phyloP scores from a whole-genome alignment of 2,329 filamentous ascomycete species.

The Ceratocystis papillata region DNA sequence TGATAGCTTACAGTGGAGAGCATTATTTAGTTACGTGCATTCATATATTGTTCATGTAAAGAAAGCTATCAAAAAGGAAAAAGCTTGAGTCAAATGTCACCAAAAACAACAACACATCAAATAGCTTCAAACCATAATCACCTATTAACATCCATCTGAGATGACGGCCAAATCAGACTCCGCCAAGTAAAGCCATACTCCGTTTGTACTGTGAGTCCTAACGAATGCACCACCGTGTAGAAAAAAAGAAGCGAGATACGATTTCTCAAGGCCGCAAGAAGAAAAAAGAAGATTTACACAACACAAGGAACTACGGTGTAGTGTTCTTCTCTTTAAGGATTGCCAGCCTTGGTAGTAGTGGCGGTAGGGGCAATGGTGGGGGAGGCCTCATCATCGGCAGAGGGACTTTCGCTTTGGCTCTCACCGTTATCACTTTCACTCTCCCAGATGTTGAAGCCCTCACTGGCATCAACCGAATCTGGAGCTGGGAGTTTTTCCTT shows the following conservation, averaged over 20 bases:
- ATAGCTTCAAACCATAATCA: not conserved
- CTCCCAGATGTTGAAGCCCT: constrained; percentile 60
- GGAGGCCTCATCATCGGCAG: not conserved
- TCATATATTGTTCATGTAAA: not conserved
- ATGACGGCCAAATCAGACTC: not conserved
- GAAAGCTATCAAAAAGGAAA: not conserved
- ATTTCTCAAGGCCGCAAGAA: not conserved
- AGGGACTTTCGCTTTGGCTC: constrained; percentile 37
- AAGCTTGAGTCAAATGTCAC: not conserved
- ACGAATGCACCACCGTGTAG: constrained; percentile 8
- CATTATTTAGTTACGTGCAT: too few relatives aligned
- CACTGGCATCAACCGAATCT: constrained; percentile 45
- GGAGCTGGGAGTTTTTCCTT: constrained; percentile 38
- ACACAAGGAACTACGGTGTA: constrained; percentile 12
- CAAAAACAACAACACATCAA: not conserved
- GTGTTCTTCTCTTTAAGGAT: not conserved
- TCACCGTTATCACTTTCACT: constrained; percentile 55
- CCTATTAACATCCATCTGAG: not conserved
- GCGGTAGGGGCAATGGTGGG: not conserved
- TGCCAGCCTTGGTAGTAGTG: not conserved
- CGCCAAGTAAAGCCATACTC: not conserved
- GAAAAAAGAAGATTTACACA: constrained; percentile 12
- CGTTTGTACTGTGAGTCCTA: constrained; percentile 19
- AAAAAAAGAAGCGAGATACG: constrained; percentile 6
- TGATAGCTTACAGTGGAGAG: too few relatives aligned